Evolutionary conservation across 371 early-diverging fungal species (phyloP), one percentile per base, ranked within the genome.

Genomic region (Saksenaea oblongispora): DNA sequence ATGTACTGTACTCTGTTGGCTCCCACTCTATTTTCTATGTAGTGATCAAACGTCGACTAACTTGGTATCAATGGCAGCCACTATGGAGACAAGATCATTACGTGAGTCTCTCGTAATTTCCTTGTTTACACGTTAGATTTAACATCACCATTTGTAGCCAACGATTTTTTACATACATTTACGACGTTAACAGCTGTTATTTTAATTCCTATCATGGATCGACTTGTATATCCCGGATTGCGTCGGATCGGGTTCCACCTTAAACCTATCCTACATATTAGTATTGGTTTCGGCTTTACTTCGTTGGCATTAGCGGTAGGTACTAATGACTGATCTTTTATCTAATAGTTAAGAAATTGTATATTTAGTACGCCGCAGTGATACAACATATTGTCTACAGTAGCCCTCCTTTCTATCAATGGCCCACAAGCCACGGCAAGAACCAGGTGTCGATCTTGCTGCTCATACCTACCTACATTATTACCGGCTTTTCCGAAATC

Each of bases 31-130:
- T 78, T 92, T 91, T 91, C 81, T 87, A 27, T 80, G 85, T 62
- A 90, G 89, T 73, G 75, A 75, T 51, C 89, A 92, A 70, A 89
- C 90, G 84, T 77, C 75, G 62, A 87, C 85, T 78, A 90, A 90
- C 72, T 74, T 92, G 68, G 72, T 91, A 36, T 87, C 85, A 59
- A 87, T 86, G 81, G 87, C 85, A 44, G 80, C 84, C 39, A 39
- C 39, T n/a, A 39, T 39, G 39, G 15, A 39, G 2, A 39, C 39
- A 3, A 11, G 39, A 11, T 5, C 2, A 39, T 2, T 39, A n/a
- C 39, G 39, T 39, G 11, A 39, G 11, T 39, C 1, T 5, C 36
- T 5, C 13, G 3, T 39, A 14, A 31, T 7, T 31, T 31, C 10
- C 13, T 14, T 39, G 11, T 11, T 39, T 3, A 3, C 10, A 3